Evolutionary conservation across 75 land plant species (phyloP).

Genomic region (Ceratopteris richardii): DNA sequence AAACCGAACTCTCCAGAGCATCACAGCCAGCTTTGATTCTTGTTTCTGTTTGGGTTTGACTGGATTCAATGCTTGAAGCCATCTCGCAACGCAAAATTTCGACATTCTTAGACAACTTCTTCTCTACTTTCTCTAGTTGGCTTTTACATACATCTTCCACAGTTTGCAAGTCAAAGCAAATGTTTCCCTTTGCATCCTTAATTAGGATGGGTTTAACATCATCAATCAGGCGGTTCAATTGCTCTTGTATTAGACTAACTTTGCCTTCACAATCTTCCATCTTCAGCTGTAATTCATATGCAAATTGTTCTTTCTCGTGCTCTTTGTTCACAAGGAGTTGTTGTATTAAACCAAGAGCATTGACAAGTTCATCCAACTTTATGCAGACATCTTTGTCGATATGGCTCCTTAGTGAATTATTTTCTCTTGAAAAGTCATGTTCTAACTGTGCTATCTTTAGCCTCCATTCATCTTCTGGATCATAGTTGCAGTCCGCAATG

Average conservation of each 20-base stretch:
- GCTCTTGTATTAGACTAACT: not conserved
- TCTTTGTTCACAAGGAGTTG: not conserved
- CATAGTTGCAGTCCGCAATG: not conserved
- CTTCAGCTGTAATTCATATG: not conserved
- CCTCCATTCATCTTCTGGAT: not conserved
- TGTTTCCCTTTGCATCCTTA: not conserved
- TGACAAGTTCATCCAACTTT: not conserved
- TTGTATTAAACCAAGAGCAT: not conserved
- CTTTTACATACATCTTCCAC: not conserved
- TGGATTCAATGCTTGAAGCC: not conserved
- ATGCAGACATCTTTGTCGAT: constrained; percentile 1
- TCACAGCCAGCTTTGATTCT: not conserved
- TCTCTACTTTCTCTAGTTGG: not conserved
- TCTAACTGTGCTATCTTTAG: not conserved
- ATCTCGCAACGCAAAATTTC: not conserved
- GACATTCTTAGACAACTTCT: not conserved
- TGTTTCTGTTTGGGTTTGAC: not conserved
- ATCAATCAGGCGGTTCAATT: not conserved
- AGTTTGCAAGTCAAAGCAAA: not conserved
- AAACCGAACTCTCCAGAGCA: not conserved
- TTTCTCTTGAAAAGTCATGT: not conserved
- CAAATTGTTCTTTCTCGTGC: not conserved
- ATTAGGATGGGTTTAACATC: not conserved
- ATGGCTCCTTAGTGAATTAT: not conserved
- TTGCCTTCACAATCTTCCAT: constrained; percentile 2